These are phyloP conservation scores for Pseudevernia furfuracea DNA, from an alignment of 495 filamentous ascomycete species.

Conservation along the genomic window DNA sequence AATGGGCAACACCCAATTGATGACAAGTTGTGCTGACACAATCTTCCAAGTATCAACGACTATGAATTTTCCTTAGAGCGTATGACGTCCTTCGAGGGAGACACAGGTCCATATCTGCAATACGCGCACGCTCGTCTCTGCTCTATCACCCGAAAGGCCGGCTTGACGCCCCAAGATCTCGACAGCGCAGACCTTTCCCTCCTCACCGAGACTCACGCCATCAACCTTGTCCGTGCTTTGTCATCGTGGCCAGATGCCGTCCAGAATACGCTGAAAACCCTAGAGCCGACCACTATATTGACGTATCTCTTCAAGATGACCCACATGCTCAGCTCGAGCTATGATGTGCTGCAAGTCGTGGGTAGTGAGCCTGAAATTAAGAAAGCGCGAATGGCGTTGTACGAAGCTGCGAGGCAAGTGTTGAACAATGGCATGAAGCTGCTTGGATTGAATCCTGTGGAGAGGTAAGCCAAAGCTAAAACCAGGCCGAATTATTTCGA, in stretches of 20 bases:
- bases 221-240: constrained; percentile 52
- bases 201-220: constrained; percentile 48
- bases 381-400: constrained; percentile 74
- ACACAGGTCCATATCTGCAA: constrained; percentile 64
- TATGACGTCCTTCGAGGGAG: constrained; percentile 64
- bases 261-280: constrained; percentile 52
- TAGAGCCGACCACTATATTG: constrained; percentile 61
- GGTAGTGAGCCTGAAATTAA: constrained; percentile 63
- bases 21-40: constrained; percentile 6
- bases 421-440: constrained; percentile 78
- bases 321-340: constrained; percentile 72
- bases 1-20: neutral
- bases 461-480: constrained; percentile 41
- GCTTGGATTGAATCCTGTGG: constrained; percentile 69
- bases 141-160: constrained; percentile 52
- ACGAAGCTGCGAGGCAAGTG: constrained; percentile 69
- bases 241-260: constrained; percentile 58
- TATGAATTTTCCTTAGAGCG: constrained; percentile 61
- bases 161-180: constrained; percentile 38
- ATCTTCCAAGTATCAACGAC: constrained; percentile 47
- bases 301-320: constrained; percentile 87
- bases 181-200: constrained; percentile 47
- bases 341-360: constrained; percentile 72
- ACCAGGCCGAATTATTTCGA: neutral
- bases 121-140: constrained; percentile 62